Evolutionary conservation across 257 asterid species (phyloP).

Genomic region (Ilex asprella): DNA sequence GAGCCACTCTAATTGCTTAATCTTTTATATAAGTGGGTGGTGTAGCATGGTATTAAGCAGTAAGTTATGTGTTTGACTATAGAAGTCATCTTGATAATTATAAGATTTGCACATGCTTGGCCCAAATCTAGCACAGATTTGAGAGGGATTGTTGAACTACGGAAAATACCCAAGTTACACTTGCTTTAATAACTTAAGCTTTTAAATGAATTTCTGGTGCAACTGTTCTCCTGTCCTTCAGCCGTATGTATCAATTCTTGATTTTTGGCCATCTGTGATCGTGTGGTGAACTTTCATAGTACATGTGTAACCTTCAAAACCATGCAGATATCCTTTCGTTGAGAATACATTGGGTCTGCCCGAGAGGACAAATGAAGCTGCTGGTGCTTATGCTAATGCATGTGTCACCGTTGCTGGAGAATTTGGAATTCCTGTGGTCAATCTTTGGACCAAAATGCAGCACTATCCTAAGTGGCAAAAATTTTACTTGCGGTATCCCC

Average conservation of each 20-base stretch:
- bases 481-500: constrained; percentile 47
- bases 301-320: background rate
- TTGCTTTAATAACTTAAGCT: too few relatives aligned
- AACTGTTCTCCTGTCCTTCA: background rate
- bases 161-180: too few relatives aligned
- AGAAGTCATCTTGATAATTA: too few relatives aligned
- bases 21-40: too few relatives aligned
- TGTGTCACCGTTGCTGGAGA: constrained; percentile 66
- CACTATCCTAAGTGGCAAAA: constrained; percentile 52
- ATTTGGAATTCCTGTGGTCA: constrained; percentile 43
- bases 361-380: constrained; percentile 84
- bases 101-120: too few relatives aligned
- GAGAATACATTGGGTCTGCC: constrained; percentile 45
- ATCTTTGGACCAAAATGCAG: constrained; percentile 90
- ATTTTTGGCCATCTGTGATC: background rate
- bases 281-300: background rate
- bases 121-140: too few relatives aligned
- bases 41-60: too few relatives aligned
- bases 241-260: background rate
- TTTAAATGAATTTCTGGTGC: too few relatives aligned
- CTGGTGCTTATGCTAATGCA: constrained; percentile 63
- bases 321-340: constrained; percentile 34
- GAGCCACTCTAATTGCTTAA: too few relatives aligned
- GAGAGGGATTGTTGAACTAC: too few relatives aligned
- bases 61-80: too few relatives aligned